Evolutionary conservation across 2,329 filamentous ascomycete genomes (phyloP), one percentile per base, ranked within the genome.

Genomic region (Fusarium tanahbumbuense): DNA sequence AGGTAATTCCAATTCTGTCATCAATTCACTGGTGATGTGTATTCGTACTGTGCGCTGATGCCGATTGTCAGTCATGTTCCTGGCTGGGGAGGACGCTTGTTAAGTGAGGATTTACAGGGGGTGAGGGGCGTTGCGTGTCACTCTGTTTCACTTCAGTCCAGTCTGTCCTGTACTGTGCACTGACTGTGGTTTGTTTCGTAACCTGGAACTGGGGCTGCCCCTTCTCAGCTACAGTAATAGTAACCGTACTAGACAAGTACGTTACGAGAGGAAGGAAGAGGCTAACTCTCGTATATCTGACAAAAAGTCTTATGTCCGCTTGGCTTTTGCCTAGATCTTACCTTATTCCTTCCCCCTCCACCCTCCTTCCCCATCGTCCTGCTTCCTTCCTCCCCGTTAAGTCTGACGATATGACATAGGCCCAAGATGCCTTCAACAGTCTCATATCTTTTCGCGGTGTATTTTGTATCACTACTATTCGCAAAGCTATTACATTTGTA

Each of bases 401-500:
- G 46, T 55, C 46, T 41, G 68, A 65, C 47, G 59, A 68, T 71
- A 55, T 71, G 68, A 71, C 60, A 69, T 56, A 69, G 68, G 53
- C 64, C 60, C 64, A 71, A 61, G 34, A 71, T 71, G 68, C 55
- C 64, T 71, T 71, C 68, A 65, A 68, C 60, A 60, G 71, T 61
- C 23, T 73, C 73, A n/a, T 77, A 74, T 62, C 47, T 73, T 48
- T 77, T 78, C 57, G 61, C 75, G 32, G 47, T 74, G 56, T 77
- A 77, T 58, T 71, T 71, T 60, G 50, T 76, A 63, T 75, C 76
- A 42, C 49, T 77, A 23, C 48, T 72, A 34, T 64, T 69, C 48
- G 73, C 73, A n/a, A 78, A 78, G 56, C 18, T 73, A 18, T 56
- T 78, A 22, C 75, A 72, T 56, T 72, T 78, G 37, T 66, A 63